phyloP scores from a whole-genome alignment of 371 early-diverging fungal species.

The Rhizopus sp. region DNA sequence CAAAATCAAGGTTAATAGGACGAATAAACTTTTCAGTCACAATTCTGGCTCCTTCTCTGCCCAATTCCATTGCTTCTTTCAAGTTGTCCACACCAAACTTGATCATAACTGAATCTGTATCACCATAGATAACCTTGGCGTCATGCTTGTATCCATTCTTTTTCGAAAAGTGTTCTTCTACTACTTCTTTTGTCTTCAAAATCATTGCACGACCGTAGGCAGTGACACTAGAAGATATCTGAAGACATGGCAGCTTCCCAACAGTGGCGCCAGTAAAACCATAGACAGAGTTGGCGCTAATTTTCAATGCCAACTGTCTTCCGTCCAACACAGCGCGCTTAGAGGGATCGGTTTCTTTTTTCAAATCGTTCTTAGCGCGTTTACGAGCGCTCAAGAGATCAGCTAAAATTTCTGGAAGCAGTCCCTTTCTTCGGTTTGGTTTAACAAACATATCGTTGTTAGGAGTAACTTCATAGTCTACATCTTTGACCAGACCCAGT shows the following conservation, averaged over 20 bases:
- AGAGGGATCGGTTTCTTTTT: conserved; percentile 94
- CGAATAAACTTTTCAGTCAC: conserved; percentile 90
- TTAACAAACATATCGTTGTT: conserved; percentile 90
- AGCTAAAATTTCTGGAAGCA: conserved; percentile 94
- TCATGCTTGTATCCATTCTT: conserved; percentile 90
- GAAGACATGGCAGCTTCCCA: conserved; percentile 97
- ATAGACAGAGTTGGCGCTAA: conserved; percentile 99
- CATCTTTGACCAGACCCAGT: conserved; percentile 68
- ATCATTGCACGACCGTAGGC: conserved; percentile 99
- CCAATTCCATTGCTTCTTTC: conserved; percentile 88
- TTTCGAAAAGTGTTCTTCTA: conserved; percentile 85
- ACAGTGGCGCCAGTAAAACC: conserved; percentile 99
- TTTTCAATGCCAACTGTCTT: conserved; percentile 95
- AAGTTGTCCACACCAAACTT: conserved; percentile 88
- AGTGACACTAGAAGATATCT: conserved; percentile 99
- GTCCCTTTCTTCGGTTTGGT: conserved; percentile 75
- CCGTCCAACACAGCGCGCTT: conserved; percentile 95
- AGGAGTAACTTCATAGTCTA: conserved; percentile 90
- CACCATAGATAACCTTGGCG: conserved; percentile 98
- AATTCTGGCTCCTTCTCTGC: conserved; percentile 83
- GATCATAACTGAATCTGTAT: conserved; percentile 99
- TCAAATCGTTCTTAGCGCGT: conserved; percentile 92
- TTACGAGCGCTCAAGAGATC: conserved; percentile 97
- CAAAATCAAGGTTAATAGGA: conserved; percentile 99
- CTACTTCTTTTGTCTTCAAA: conserved; percentile 85